These are phyloP conservation scores for Polyplosphaeria fusca DNA, from an alignment of 495 filamentous ascomycete genomes.

Conservation along the genomic window DNA sequence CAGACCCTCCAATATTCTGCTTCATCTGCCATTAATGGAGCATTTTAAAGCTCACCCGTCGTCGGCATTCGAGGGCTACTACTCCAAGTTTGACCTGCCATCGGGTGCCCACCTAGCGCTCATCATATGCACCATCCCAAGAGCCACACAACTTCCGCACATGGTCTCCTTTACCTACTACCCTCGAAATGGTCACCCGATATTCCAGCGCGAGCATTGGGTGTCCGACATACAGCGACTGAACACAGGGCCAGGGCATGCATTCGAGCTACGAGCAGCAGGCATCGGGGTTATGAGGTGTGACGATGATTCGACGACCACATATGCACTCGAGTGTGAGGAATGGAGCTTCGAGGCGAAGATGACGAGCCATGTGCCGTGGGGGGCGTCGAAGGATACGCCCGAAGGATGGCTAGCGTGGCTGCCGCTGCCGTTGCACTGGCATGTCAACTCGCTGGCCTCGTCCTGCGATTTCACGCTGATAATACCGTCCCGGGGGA, in stretches of 20 bases:
- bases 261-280: slow-evolving; percentile 37
- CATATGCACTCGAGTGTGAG: slow-evolving; percentile 33
- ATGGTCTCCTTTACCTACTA: slow-evolving; percentile 49
- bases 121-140: slow-evolving; percentile 41
- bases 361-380: slow-evolving; percentile 37
- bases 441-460: slow-evolving; percentile 48
- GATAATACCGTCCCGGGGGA: slow-evolving; percentile 23
- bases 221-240: slow-evolving; percentile 31
- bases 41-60: slow-evolving; percentile 42
- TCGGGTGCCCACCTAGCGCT: slow-evolving; percentile 40
- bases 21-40: too few relatives aligned
- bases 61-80: slow-evolving; percentile 49
- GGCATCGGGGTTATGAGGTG: slow-evolving; percentile 35
- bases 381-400: slow-evolving; percentile 39
- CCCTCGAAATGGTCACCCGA: slow-evolving; percentile 34
- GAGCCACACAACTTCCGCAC: slow-evolving; percentile 38
- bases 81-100: slow-evolving; percentile 46
- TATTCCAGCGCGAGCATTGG: slow-evolving; percentile 40
- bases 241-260: slow-evolving; percentile 18
- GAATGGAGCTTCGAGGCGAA: slow-evolving; percentile 39
- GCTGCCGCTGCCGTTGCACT: slow-evolving; percentile 48
- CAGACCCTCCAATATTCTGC: too few relatives aligned
- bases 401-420: slow-evolving; percentile 37
- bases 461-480: slow-evolving; percentile 40
- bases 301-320: slow-evolving; percentile 31